These are phyloP conservation scores for Neonectria hederae DNA, from an alignment of 2,329 filamentous ascomycete species.

Conservation along the genomic window DNA sequence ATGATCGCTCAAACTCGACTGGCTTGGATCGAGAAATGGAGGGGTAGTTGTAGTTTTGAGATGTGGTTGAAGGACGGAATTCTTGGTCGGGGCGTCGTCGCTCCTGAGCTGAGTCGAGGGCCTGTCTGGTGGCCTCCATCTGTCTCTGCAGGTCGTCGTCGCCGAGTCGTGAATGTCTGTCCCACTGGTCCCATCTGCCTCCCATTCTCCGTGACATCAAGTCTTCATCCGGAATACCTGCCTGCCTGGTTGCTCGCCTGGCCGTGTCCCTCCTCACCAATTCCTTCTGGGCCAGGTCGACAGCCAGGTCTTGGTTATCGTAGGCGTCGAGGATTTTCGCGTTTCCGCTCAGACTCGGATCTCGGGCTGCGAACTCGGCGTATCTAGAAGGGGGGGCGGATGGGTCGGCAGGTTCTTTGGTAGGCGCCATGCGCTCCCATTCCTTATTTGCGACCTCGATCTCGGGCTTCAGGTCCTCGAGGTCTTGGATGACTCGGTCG, in stretches of 20 bases:
- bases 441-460: constrained; percentile 77
- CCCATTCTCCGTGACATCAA: constrained; percentile 63
- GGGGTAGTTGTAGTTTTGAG: constrained; percentile 63
- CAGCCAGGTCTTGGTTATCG: constrained; percentile 78
- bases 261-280: constrained; percentile 72
- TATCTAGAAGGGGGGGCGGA: constrained; percentile 48
- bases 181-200: constrained; percentile 56
- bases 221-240: constrained; percentile 65
- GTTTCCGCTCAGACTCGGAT: constrained; percentile 68
- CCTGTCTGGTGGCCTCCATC: constrained; percentile 62
- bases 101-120: constrained; percentile 52
- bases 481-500: constrained; percentile 68
- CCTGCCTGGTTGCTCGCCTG: constrained; percentile 65
- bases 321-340: constrained; percentile 73
- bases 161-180: constrained; percentile 31
- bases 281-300: constrained; percentile 79
- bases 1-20: constrained; percentile 53
- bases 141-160: constrained; percentile 60
- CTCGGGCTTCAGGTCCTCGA: constrained; percentile 83
- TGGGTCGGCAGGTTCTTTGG: constrained; percentile 36
- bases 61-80: constrained; percentile 41
- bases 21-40: constrained; percentile 63
- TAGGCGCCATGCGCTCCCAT: constrained; percentile 67
- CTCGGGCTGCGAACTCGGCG: constrained; percentile 61
- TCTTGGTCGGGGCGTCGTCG: constrained; percentile 34